Base-by-base conservation (phyloP, 2,329 filamentous ascomycete genomes). In the Helminthosporium solani region DNA sequence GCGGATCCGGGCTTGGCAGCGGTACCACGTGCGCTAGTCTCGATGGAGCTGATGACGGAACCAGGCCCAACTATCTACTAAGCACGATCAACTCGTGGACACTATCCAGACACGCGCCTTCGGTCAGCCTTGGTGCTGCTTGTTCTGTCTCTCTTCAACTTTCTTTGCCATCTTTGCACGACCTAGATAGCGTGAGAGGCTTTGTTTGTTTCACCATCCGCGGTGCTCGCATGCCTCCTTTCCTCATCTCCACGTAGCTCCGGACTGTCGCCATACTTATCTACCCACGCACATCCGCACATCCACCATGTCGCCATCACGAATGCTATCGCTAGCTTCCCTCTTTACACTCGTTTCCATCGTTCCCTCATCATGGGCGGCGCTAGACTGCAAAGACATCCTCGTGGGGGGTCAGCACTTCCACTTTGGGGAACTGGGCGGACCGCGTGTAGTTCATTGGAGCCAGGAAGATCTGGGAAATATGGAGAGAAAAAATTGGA, bases 371-470 rank as follows among this genome's bases (percentile, higher is more conserved):
- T 47, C 61, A 38, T 58, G 57, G 47, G 60, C 61, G n/a, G 79
- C 63, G 12, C 80, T 88, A 44, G 70, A 80, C 52, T 91, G 87
- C 75, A 75, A 79, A 16, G 75, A 84, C 40, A 74, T 90, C 25
- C 70, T 77, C 3, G 75, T 81, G 1, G 79, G 84, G 53, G 75
- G 75, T 19, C 75, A 80, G 49, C 76, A 73, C 23, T 91, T 86
- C 68, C 78, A 90, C 69, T 74, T 92, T 23, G 74, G 74, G 20
- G 69, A 76, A 52, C 78, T 91, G 7, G 75, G 73, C 5, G 88
- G 87, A 1, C 84, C 86, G 27, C 86, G 86, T 66, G 81, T 83
- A 0, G 83, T 90, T 30, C 78, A 88, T 60, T 76, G 75, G 56
- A 70, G 78, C 27, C 65, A 73, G 12, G 60, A 66, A 4, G 65